Evolutionary conservation across 768 basidiomycete genomes (phyloP).

Genomic region (Boletus rubropictus): DNA sequence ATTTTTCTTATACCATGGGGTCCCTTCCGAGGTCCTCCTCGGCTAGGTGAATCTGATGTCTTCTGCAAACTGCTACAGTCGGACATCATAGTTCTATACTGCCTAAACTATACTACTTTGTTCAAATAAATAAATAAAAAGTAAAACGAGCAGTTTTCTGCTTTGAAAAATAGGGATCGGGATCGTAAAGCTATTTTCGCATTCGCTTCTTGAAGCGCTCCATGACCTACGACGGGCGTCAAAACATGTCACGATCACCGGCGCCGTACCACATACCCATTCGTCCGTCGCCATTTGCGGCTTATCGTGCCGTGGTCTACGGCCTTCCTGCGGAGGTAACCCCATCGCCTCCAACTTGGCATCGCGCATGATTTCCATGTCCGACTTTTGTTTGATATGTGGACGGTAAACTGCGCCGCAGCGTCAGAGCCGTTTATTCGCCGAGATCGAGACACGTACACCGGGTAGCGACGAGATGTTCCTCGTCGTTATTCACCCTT

Average conservation of each 20-base stretch:
- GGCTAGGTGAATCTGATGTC: too few relatives aligned
- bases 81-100: too few relatives aligned
- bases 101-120: too few relatives aligned
- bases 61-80: too few relatives aligned
- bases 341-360: constrained; percentile 87
- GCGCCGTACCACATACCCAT: constrained; percentile 44
- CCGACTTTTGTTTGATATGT: constrained; percentile 75
- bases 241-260: neutral
- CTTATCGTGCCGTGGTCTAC: constrained; percentile 43
- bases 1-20: too few relatives aligned
- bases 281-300: constrained; percentile 89
- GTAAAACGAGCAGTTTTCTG: too few relatives aligned
- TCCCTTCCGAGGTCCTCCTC: too few relatives aligned
- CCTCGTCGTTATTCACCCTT: constrained; percentile 58
- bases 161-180: neutral
- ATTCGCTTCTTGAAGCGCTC: constrained; percentile 97
- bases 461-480: constrained; percentile 78
- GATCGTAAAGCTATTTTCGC: constrained; percentile 49
- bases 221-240: constrained; percentile 60
- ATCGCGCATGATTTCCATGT: constrained; percentile 81
- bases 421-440: too few relatives aligned
- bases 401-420: constrained; percentile 70
- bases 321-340: constrained; percentile 43
- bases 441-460: constrained; percentile 53
- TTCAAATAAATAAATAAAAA: too few relatives aligned